Evolutionary conservation across 164 flowering plant genomes (phyloP), one percentile per base, ranked within the genome.

Genomic region (Macadamia tetraphylla): DNA sequence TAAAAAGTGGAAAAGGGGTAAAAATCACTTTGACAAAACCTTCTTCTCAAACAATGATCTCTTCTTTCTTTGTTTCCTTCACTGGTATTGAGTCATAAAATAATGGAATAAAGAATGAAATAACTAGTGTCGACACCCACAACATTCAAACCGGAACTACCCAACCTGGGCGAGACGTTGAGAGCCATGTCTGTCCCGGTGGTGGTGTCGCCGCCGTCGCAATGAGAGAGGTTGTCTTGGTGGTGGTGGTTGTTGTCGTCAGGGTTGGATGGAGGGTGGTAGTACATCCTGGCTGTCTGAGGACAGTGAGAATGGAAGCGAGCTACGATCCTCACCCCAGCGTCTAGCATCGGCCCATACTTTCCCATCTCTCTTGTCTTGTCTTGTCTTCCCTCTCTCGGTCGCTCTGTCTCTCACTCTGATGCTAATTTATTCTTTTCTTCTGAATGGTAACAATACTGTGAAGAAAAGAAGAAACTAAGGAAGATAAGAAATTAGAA

Each of bases 291-390:
- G 10, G 77, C 84, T 18, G 84, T 81, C 17, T 81, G 84, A 0
- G 84, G 84, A 72, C 80, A 81, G 71, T 81, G 84, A 48, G 84
- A 81, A 42, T 79, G 79, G 51, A 76, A 74, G 49, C 84, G 70
- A 23, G 80, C 78, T 10, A 66, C 82, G 1, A 74, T 68, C 32
- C 82, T 78, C 58, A 76, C 70, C 40, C 81, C 79, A 0, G 59
- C 71, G 60, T 81, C 84, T 63, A 81, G 51, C 6, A 81, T 52
- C 77, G 79, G 82, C 69, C 52, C 69, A 43, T 81, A 81, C 57
- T 79, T 81, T 58, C 67, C 70, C 84, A 81, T 63, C 66, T 23
- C 23, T 23, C 23, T 23, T 23, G 23, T 23, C 23, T 23, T 23
- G 23, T 23, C 23, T 23, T 23, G 23, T 23, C 23, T 23, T 23